Evolutionary conservation across 495 filamentous ascomycete species (phyloP), one percentile per base, ranked within the genome.

Genomic region (Neurospora discreta): DNA sequence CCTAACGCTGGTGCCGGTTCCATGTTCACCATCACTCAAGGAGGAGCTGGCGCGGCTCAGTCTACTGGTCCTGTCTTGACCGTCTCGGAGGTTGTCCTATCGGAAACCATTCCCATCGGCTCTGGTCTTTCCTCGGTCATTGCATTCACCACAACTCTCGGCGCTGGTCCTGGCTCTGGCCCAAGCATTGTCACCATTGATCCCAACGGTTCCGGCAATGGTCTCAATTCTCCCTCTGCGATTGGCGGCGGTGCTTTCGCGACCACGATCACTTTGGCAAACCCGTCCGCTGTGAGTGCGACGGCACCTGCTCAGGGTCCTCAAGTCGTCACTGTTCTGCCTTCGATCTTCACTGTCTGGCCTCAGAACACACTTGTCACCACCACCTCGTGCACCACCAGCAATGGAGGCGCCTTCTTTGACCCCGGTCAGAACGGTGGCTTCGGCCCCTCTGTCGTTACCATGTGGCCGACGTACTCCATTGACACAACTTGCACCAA

Each of bases 51-150:
- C 58, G 30, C 23, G 40, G 52, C 39, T 73, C 69, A 33, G 15
- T 20, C 36, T n/a, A 71, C 41, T 6, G 36, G 70, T 6, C 72
- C 69, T 73, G 46, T 70, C 41, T 41, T 75, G 16, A 16, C 69
- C 4, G 77, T 78, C 15, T 77, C 78, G 3, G 68, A 73, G 5
- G 69, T 77, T 30, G 77, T 77, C 1, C 36, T 80, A 38, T 77
- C 52, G 5, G 69, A 80, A 44, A 77, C 77, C 1, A 42, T 80
- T 5, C 71, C 75, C 9, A 33, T 78, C 20, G 77, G 75, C 8
- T 39, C 69, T 20, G 74, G 75, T n/a, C 73, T 73, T 5, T 73
- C 70, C 68, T 74, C 74, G 0, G 44, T 74, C 5, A 44, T 77
- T 30, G 73, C 67, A 6, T 44, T 77, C 15, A 78, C 74, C 11